Base-by-base conservation (phyloP, 306 rosid genomes). In the Canavalia ensiformis region DNA sequence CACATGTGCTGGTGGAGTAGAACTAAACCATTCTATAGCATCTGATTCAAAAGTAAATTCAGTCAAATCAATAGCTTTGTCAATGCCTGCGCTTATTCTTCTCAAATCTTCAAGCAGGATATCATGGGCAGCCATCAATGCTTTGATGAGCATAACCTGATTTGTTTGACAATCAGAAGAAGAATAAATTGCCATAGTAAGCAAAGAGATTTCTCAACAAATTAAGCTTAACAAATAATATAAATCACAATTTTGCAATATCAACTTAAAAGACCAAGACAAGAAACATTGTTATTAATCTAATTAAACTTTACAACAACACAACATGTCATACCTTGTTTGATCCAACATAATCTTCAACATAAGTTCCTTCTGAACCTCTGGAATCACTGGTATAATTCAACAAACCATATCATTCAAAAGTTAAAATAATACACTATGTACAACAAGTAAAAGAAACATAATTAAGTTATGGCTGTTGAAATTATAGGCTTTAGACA, bases 71-170 rank as follows among this genome's bases (percentile, higher is more conserved):
- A 93, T 58, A 46, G 87, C 72, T 81, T 86, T 79, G 83, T 77
- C 89, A 75, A 91, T 84, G 77, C 94, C 96, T 60, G 86, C 81
- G 90, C 97, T 89, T 49, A 95, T 82, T 83, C 84, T 89, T 83
- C 72, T 92, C 51, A 95, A 86, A 86, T 93, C 96, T 83, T 95
- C 96, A 80, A 91, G 93, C 88, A 95, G 80, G 46, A 85, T 86
- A 84, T 89, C 93, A 71, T 90, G 93, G 35, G 98, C 93, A 84
- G 89, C 75, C 83, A 87, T 60, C 82, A 95, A 84, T 63, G 94
- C 90, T 84, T 95, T 93, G 75, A 87, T 75, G 82, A 90, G 94
- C 87, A 83, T 83, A 85, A 85, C 87, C 81, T 82, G 81, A 56
- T 88, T 88, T 52, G 50, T 79, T 74, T 57, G 64, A 82, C 52